Conservation (phyloP, 148 eudicot genomes). For the Silene conica region DNA sequence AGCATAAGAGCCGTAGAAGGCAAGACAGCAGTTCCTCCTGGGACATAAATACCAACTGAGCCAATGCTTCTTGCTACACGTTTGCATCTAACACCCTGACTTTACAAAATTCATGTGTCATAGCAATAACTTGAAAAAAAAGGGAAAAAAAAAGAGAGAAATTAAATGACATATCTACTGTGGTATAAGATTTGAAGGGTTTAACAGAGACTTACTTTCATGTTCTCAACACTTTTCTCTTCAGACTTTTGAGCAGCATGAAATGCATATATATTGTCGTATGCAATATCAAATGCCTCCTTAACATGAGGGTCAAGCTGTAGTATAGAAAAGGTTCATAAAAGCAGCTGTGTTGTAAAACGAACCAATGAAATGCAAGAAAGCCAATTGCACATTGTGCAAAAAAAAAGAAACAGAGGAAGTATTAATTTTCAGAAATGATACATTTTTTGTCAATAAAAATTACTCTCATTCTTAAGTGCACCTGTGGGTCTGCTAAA, state of each 20-base stretch:
- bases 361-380: no score
- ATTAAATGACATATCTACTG: background rate
- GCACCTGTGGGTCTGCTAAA: constrained; percentile 88
- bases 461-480: background rate
- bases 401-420: background rate
- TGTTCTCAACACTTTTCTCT: constrained; percentile 75
- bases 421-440: background rate
- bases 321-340: constrained; percentile 12
- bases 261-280: constrained; percentile 85
- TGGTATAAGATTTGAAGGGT: background rate
- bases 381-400: background rate
- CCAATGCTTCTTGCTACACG: constrained; percentile 85
- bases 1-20: constrained; percentile 99
- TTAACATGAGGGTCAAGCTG: constrained; percentile 86
- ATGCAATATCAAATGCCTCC: constrained; percentile 98
- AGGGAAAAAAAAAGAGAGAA: background rate
- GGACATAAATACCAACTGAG: constrained; percentile 96
- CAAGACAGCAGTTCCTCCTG: constrained; percentile 96
- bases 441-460: background rate
- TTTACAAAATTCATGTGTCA: constrained; percentile 22
- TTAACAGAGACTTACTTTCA: constrained; percentile 50
- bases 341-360: background rate
- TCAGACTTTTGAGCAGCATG: constrained; percentile 86
- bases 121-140: background rate
- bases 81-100: constrained; percentile 96